Conservation (phyloP, 1,139 yeast genomes). For the Geotrichum citri-aurantii region DNA sequence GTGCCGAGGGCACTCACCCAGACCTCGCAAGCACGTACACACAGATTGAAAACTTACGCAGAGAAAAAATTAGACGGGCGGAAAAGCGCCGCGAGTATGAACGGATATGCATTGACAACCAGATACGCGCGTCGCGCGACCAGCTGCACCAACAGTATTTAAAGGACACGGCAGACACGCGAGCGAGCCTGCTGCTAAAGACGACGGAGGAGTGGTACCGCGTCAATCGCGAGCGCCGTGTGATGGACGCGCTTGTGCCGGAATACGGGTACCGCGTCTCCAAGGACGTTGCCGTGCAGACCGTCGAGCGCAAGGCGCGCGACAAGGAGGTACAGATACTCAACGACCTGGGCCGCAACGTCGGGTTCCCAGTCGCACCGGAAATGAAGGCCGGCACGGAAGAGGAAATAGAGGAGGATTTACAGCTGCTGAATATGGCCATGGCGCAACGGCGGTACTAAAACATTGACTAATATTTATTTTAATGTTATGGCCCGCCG, state of each 20-base stretch:
- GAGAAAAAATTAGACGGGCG: conserved; percentile 62
- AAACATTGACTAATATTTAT: neutral
- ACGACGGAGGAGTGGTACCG: conserved; percentile 91
- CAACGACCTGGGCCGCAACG: conserved; percentile 50
- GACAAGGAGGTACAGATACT: conserved; percentile 54
- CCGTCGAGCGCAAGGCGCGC: conserved; percentile 49
- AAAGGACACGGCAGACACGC: conserved; percentile 62
- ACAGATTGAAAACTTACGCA: conserved; percentile 65
- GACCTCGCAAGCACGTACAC: conserved; percentile 62
- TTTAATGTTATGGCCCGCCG: neutral
- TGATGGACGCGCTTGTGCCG: conserved; percentile 63
- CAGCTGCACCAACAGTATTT: conserved; percentile 80
- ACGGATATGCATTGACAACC: conserved; percentile 68
- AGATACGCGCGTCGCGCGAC: conserved; percentile 73
- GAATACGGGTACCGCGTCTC: conserved; percentile 39
- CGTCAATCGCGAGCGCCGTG: conserved; percentile 81
- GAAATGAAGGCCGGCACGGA: conserved; percentile 44
- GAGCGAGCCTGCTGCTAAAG: conserved; percentile 57
- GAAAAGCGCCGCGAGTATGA: conserved; percentile 66
- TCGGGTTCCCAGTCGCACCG: conserved; percentile 62
- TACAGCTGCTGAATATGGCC: conserved; percentile 15
- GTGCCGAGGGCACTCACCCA: conserved; percentile 88
- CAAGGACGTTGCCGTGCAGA: conserved; percentile 38
- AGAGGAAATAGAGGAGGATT: conserved; percentile 30
- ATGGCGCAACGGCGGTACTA: neutral